These are phyloP conservation scores for Prototheca cutis DNA, from an alignment of 163 green algal species.

Conservation along the genomic window DNA sequence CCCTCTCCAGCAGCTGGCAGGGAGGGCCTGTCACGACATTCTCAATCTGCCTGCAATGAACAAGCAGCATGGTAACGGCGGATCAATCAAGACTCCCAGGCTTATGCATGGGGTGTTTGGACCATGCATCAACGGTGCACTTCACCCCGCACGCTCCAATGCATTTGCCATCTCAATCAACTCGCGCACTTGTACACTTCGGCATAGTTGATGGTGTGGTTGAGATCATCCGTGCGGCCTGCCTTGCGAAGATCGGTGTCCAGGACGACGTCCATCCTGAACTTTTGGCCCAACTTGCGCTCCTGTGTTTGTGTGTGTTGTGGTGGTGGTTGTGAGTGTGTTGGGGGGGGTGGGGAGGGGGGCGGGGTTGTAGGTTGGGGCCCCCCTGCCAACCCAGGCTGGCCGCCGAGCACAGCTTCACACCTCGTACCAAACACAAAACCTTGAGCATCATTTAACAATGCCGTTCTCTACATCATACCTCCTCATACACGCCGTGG, in stretches of 20 bases:
- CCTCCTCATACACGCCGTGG: constrained; percentile 64
- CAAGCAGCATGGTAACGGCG: too few relatives aligned
- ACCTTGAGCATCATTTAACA: background rate
- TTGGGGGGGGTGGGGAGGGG: too few relatives aligned
- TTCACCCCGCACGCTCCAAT: too few relatives aligned
- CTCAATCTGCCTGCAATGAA: constrained; percentile 41
- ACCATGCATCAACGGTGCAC: too few relatives aligned
- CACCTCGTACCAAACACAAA: background rate
- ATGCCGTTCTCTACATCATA: constrained; percentile 5
- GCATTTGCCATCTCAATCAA: too few relatives aligned
- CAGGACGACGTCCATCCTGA: constrained; percentile 60
- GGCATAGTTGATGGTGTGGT: constrained; percentile 65
- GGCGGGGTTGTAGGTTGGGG: too few relatives aligned
- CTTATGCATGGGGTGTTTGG: too few relatives aligned
- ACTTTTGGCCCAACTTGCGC: constrained; percentile 69
- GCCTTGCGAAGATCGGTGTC: constrained; percentile 35
- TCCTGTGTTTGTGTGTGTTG: constrained; percentile 35
- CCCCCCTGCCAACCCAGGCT: too few relatives aligned
- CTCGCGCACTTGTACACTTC: constrained; percentile 46
- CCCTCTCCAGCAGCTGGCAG: constrained; percentile 49
- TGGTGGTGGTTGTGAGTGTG: background rate
- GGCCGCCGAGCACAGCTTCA: background rate
- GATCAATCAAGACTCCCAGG: too few relatives aligned
- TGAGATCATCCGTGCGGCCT: constrained; percentile 48
- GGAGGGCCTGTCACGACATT: constrained; percentile 50